Percentiles rank a stretch among this genome's conserved stretches.
These are phyloP conservation scores for Suillus ampliporus DNA, from an alignment of 768 basidiomycete species.

Conservation along the genomic window DNA sequence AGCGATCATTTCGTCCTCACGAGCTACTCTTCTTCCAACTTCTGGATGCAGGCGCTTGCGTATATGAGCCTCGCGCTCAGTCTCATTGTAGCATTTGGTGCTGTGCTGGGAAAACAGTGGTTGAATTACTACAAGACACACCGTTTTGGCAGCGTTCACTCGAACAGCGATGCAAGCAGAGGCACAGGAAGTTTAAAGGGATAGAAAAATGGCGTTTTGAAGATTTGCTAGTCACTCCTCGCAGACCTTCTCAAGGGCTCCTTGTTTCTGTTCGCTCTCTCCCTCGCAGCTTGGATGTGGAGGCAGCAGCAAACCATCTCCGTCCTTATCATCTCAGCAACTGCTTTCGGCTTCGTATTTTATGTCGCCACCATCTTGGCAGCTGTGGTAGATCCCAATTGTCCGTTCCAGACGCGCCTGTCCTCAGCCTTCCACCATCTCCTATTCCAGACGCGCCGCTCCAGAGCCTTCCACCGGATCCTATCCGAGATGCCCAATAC, in stretches of 20 bases:
- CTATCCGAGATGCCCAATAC: no score
- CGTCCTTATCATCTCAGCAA: conserved; percentile 9
- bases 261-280: conserved; percentile 14
- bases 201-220: conserved; percentile 13
- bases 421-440: neutral
- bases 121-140: conserved; percentile 1
- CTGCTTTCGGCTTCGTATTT: conserved; percentile 4
- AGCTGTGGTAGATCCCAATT: neutral
- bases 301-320: conserved; percentile 10
- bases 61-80: conserved; percentile 18
- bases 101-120: conserved; percentile 25
- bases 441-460: neutral
- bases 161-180: conserved; percentile 7
- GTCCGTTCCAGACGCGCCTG: conserved; percentile 15
- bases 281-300: conserved; percentile 10
- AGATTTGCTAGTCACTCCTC: conserved; percentile 6
- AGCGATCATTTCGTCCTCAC: neutral
- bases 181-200: conserved; percentile 17
- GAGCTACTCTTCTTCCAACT: neutral
- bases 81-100: conserved; percentile 19
- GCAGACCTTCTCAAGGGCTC: conserved; percentile 20
- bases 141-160: neutral
- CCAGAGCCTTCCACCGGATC: no score
- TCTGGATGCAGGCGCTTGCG: conserved; percentile 16
- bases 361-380: conserved; percentile 8